Evolutionary conservation across 805 yeast species (phyloP), one percentile per base, ranked within the genome.

Genomic region (Middelhovenomyces tepae): DNA sequence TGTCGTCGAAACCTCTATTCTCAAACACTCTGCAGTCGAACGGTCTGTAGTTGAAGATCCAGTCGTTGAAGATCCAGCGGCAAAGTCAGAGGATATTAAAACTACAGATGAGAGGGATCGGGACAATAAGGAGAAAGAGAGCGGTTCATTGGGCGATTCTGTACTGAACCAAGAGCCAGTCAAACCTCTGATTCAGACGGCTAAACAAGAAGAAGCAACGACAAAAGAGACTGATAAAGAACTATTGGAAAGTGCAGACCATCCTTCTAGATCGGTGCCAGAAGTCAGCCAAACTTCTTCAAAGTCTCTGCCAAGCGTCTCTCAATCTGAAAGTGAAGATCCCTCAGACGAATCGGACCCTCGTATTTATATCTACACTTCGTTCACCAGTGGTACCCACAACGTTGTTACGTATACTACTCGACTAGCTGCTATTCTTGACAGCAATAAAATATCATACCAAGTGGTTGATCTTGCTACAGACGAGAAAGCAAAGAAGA

Each of bases 371-470:
- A 54, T 86, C 16, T 85, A 67, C 59, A 86, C 95, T 0, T 87
- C 95, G 0, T 63, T 85, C 27, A 89, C 94, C 0, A 93, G 94
- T 17, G 75, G 75, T 35, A 93, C 91, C 1, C 77, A 75, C 69
- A 39, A 79, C 53, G 73, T 87, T 55, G 72, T 77, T 42, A 70
- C 78, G 10, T 65, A 87, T 46, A 85, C 95, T 10, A 82, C 80
- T 48, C 64, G 93, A 36, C 57, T 87, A 37, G 71, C 70, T 8
- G 78, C 85, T 0, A 82, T 86, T 34, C 64, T 86, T 33, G 69
- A 73, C 24, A 94, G 87, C 3, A 81, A 85, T 53, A 69, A 74
- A 30, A 61, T 86, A 32, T 65, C 71, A 38, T 82, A 74, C 52
- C 69, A 72, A 19, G 69, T 73, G 51, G 73, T 81, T 37, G 96